These are phyloP conservation scores for Chrysosphaeria jannelii DNA, from an alignment of 2,329 filamentous ascomycete genomes.

Conservation along the genomic window DNA sequence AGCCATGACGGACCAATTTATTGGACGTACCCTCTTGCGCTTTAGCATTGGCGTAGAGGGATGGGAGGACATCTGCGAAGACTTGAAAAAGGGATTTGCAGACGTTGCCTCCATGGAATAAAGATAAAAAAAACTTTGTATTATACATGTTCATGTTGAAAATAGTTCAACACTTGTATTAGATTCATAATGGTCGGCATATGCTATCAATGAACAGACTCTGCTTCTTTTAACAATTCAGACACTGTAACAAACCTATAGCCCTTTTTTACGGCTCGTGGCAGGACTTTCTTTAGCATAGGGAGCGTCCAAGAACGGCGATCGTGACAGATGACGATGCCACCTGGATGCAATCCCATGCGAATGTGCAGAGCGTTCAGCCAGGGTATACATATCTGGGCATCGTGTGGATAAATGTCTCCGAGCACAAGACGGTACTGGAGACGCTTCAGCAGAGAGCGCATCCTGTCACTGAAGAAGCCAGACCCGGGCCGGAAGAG, in stretches of 20 bases:
- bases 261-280: slow-evolving; percentile 35
- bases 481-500: slow-evolving; percentile 69
- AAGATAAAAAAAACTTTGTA: too few relatives aligned
- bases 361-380: slow-evolving; percentile 54
- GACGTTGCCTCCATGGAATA: too few relatives aligned
- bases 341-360: slow-evolving; percentile 48
- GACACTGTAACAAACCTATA: slow-evolving; percentile 45
- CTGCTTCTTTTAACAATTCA: slow-evolving; percentile 21
- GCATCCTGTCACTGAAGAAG: slow-evolving; percentile 47
- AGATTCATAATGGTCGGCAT: too few relatives aligned
- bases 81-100: slow-evolving; percentile 37
- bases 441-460: slow-evolving; percentile 23
- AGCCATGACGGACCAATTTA: slow-evolving; percentile 48
- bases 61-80: slow-evolving; percentile 54
- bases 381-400: slow-evolving; percentile 40
- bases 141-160: neutral
- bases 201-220: too few relatives aligned
- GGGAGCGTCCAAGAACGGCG: slow-evolving; percentile 52
- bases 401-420: slow-evolving; percentile 68
- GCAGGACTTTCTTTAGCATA: slow-evolving; percentile 45
- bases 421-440: slow-evolving; percentile 52
- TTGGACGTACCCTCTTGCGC: slow-evolving; percentile 44
- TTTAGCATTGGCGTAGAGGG: slow-evolving; percentile 70
- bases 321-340: slow-evolving; percentile 68
- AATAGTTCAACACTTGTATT: neutral